These are phyloP conservation scores for Gracilaria gracilis DNA, from an alignment of 23 red algal species.

Conservation along the genomic window DNA sequence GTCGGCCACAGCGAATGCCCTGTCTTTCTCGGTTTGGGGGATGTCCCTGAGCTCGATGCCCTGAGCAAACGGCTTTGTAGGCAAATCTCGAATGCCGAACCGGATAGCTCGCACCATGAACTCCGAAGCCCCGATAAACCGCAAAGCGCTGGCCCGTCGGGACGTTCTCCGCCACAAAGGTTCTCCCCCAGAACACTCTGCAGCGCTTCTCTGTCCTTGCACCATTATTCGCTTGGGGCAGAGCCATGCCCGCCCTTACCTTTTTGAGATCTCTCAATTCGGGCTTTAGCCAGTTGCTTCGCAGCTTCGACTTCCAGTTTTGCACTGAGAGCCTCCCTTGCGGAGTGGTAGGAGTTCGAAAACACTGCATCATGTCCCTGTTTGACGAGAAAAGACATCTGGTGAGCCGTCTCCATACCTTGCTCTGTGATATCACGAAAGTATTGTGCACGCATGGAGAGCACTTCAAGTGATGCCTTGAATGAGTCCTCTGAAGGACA, in stretches of 20 bases:
- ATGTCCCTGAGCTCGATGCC: no score
- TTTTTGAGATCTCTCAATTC: not conserved
- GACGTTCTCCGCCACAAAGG: no score
- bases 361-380: conserved; percentile 18
- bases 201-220: no score
- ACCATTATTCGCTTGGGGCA: not conserved
- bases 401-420: not conserved
- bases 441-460: conserved; percentile 21
- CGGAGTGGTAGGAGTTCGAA: conserved; percentile 3
- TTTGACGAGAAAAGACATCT: conserved; percentile 29
- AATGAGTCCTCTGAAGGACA: not conserved
- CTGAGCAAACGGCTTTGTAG: no score
- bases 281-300: not conserved
- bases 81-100: no score
- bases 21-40: no score
- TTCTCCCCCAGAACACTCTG: no score
- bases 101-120: no score
- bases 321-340: not conserved
- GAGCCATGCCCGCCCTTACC: not conserved
- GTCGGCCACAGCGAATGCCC: no score
- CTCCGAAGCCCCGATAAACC: no score
- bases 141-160: no score
- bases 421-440: conserved; percentile 38
- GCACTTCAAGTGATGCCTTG: conserved; percentile 3
- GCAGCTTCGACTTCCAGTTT: conserved; percentile 23